Conservation (phyloP, 106 monocot genomes). For the Platanthera zijinensis region DNA sequence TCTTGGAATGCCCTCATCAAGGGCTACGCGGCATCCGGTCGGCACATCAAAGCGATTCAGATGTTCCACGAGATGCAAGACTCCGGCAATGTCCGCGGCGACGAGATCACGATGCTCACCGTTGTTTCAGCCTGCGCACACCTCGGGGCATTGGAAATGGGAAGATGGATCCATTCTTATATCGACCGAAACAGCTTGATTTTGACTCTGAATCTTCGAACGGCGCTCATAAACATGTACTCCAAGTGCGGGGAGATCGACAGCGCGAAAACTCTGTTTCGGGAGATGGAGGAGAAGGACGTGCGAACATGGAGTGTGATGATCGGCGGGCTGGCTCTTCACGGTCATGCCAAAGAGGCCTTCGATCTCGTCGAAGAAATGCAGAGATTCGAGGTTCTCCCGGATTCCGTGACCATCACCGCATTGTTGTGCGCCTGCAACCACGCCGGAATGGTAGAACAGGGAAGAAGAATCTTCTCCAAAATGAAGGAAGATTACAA, state of each 20-base stretch:
- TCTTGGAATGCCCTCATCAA: slow-evolving; percentile 67
- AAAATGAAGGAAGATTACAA: slow-evolving; percentile 28
- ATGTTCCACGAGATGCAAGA: slow-evolving; percentile 29
- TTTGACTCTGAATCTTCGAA: slow-evolving; percentile 27
- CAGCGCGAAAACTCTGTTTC: slow-evolving; percentile 31
- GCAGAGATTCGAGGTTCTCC: slow-evolving; percentile 28
- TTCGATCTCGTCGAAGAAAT: slow-evolving; percentile 54
- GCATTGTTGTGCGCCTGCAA: slow-evolving; percentile 50
- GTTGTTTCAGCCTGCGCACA: slow-evolving; percentile 49
- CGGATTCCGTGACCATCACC: slow-evolving; percentile 48
- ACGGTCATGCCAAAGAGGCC: slow-evolving; percentile 33
- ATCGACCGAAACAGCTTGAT: slow-evolving; percentile 20
- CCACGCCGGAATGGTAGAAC: slow-evolving; percentile 47
- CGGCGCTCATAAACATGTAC: slow-evolving; percentile 57
- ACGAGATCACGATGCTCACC: slow-evolving; percentile 52
- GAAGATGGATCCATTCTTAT: slow-evolving; percentile 55
- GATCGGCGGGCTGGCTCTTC: slow-evolving; percentile 49
- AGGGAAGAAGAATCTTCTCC: slow-evolving; percentile 33
- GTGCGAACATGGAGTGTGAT: slow-evolving; percentile 58
- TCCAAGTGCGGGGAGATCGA: slow-evolving; percentile 48
- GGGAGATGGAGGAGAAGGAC: slow-evolving; percentile 38
- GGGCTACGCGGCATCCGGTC: slow-evolving; percentile 23
- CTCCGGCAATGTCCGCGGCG: slow-evolving; percentile 1
- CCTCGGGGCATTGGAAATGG: slow-evolving; percentile 52
- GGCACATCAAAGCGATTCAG: slow-evolving; percentile 27